Evolutionary conservation across 2,329 filamentous ascomycete genomes (phyloP).

Genomic region (Botrytis aclada): DNA sequence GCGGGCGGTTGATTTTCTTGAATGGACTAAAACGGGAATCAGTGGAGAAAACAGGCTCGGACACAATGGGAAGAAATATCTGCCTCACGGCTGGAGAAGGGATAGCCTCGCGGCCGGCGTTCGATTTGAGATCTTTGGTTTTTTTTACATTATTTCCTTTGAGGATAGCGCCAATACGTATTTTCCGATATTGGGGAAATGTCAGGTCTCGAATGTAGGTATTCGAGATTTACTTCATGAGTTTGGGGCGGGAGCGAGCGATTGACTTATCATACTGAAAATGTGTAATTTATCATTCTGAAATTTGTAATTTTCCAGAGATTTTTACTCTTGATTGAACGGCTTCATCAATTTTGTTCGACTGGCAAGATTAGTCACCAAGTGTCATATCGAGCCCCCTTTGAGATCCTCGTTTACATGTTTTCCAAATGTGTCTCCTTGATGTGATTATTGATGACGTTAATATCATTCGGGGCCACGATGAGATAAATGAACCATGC

Average conservation of each 20-base stretch:
- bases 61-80: not conserved
- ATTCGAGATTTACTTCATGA: not conserved
- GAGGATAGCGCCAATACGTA: not conserved
- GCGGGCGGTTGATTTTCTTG: not conserved
- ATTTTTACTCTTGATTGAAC: not conserved
- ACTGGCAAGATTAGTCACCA: not conserved
- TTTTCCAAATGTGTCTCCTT: not conserved
- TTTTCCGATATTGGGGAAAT: not conserved
- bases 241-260: not conserved
- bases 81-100: slow-evolving; percentile 20
- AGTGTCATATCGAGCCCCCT: not conserved
- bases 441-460: not conserved
- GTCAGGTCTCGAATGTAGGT: not conserved
- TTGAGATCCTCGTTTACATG: not conserved
- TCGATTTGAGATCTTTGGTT: slow-evolving; percentile 4
- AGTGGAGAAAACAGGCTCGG: slow-evolving; percentile 1
- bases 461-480: not conserved
- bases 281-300: not conserved
- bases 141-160: slow-evolving; percentile 6
- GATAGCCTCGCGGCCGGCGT: slow-evolving; percentile 20
- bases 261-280: slow-evolving; percentile 1
- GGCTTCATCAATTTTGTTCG: not conserved
- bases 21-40: not conserved
- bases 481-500: not conserved
- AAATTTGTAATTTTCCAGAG: not conserved